Evolutionary conservation across 75 land plant species (phyloP).

Genomic region (Pinus tabuliformis): DNA sequence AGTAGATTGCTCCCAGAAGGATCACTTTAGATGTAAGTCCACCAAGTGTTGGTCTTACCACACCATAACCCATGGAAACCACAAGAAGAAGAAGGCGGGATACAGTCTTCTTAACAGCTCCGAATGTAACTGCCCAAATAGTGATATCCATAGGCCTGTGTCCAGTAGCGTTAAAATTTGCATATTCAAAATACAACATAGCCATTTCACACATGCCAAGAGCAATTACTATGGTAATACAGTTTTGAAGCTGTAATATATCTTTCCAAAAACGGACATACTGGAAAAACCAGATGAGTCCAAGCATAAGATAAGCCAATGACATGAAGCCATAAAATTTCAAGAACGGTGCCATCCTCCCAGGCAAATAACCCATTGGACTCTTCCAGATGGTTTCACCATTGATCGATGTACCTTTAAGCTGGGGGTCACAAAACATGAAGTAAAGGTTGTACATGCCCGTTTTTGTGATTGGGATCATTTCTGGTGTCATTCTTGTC

Average conservation of each 20-base stretch:
- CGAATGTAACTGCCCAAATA: slow-evolving; percentile 50
- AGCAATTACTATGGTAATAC: slow-evolving; percentile 43
- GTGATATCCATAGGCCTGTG: slow-evolving; percentile 43
- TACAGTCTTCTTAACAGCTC: slow-evolving; percentile 49
- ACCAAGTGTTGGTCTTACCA: slow-evolving; percentile 42
- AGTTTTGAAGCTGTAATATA: slow-evolving; percentile 43
- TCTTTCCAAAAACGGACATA: slow-evolving; percentile 41
- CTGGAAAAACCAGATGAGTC: slow-evolving; percentile 43
- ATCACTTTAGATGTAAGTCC: slow-evolving; percentile 31
- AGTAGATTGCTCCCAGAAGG: slow-evolving; percentile 30
- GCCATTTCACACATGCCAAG: slow-evolving; percentile 57
- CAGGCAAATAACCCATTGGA: slow-evolving; percentile 48
- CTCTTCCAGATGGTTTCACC: slow-evolving; percentile 49
- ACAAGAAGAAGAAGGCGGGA: slow-evolving; percentile 45
- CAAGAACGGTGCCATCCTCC: slow-evolving; percentile 49
- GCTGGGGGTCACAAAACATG: slow-evolving; percentile 43
- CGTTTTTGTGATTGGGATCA: slow-evolving; percentile 22
- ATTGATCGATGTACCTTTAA: slow-evolving; percentile 23
- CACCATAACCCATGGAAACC: slow-evolving; percentile 61
- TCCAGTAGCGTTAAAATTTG: slow-evolving; percentile 46
- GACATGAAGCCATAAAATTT: slow-evolving; percentile 48
- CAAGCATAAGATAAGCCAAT: slow-evolving; percentile 41
- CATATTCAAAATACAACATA: slow-evolving; percentile 53
- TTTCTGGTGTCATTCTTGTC: slow-evolving; percentile 15
- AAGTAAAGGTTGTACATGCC: slow-evolving; percentile 53